A percentile compares a stretch with the other conserved stretches of the same genome.
phyloP scores from a whole-genome alignment of 2,329 filamentous ascomycete genomes.

The Monilinia vaccinii-corymbosi region DNA sequence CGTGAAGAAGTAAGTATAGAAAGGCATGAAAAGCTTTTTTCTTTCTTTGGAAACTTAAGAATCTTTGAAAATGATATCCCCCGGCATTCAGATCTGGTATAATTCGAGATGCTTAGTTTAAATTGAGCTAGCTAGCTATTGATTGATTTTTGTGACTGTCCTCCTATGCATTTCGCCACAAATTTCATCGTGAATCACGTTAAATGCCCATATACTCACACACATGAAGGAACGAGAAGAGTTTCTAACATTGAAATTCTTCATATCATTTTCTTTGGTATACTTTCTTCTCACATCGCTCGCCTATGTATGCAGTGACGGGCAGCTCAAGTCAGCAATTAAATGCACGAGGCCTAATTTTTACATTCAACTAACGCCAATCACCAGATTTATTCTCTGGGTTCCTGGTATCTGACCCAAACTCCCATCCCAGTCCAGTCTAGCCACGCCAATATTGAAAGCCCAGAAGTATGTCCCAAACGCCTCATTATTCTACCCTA shows the following conservation, averaged over 20 bases:
- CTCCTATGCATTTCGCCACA: background rate
- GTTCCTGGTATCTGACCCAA: background rate
- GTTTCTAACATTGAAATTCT: background rate
- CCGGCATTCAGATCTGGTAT: too few species aligned
- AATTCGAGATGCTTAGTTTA: too few species aligned
- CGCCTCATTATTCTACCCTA: background rate
- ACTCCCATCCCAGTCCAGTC: background rate
- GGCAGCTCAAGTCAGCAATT: background rate
- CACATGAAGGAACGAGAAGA: too few species aligned
- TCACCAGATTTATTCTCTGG: background rate
- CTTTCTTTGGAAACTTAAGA: too few species aligned
- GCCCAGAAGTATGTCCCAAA: slow-evolving; percentile 1
- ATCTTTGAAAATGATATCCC: too few species aligned
- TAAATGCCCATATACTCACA: background rate
- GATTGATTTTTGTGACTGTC: background rate
- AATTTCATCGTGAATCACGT: background rate
- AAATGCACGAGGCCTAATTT: background rate
- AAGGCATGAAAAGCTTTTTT: too few species aligned
- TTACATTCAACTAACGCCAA: background rate
- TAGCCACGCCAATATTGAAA: slow-evolving; percentile 6
- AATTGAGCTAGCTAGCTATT: too few species aligned
- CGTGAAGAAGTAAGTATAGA: too few species aligned
- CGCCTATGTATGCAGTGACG: background rate
- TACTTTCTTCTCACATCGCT: background rate
- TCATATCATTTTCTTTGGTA: background rate